phyloP scores from a whole-genome alignment of 2,329 filamentous ascomycete genomes.

The Pezicula neosporulosa region DNA sequence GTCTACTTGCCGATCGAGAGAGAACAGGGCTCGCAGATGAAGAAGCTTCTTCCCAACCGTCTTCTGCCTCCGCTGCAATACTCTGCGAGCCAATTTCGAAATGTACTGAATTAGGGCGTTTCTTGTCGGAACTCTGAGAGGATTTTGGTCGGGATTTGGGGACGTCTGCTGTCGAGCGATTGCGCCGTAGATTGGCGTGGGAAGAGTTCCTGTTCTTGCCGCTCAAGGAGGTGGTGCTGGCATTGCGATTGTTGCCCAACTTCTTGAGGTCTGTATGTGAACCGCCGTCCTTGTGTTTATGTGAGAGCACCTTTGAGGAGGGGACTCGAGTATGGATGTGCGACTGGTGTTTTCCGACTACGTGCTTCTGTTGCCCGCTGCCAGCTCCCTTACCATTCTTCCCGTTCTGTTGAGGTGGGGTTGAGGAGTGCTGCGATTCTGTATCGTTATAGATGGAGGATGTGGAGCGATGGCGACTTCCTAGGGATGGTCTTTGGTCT shows the following conservation, averaged over 20 bases:
- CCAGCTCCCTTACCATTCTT: slow-evolving; percentile 9
- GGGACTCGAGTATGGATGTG: slow-evolving; percentile 23
- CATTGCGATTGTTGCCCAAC: slow-evolving; percentile 18
- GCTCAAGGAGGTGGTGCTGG: slow-evolving; percentile 7
- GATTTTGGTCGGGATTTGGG: slow-evolving; percentile 45
- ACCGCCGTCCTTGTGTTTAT: slow-evolving; percentile 19
- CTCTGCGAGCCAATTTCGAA: slow-evolving; percentile 57
- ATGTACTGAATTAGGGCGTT: slow-evolving; percentile 54
- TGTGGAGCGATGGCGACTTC: slow-evolving; percentile 18
- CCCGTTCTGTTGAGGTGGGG: slow-evolving; percentile 21
- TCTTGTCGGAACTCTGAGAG: slow-evolving; percentile 41
- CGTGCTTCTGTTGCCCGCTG: slow-evolving; percentile 18
- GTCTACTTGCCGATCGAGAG: slow-evolving; percentile 38
- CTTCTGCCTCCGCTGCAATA: slow-evolving; percentile 38
- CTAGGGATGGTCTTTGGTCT: slow-evolving; percentile 13
- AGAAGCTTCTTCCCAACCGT: slow-evolving; percentile 67
- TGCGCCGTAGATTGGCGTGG: slow-evolving; percentile 54
- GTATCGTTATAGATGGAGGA: slow-evolving; percentile 16
- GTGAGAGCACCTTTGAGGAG: slow-evolving; percentile 25
- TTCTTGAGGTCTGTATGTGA: slow-evolving; percentile 25
- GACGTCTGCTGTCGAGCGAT: slow-evolving; percentile 56
- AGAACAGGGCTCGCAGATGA: slow-evolving; percentile 58
- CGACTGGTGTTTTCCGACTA: slow-evolving; percentile 18
- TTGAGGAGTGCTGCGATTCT: slow-evolving; percentile 20
- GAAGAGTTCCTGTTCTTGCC: slow-evolving; percentile 48